Conservation (phyloP, 768 basidiomycete species). For the Russula dissimulans region DNA sequence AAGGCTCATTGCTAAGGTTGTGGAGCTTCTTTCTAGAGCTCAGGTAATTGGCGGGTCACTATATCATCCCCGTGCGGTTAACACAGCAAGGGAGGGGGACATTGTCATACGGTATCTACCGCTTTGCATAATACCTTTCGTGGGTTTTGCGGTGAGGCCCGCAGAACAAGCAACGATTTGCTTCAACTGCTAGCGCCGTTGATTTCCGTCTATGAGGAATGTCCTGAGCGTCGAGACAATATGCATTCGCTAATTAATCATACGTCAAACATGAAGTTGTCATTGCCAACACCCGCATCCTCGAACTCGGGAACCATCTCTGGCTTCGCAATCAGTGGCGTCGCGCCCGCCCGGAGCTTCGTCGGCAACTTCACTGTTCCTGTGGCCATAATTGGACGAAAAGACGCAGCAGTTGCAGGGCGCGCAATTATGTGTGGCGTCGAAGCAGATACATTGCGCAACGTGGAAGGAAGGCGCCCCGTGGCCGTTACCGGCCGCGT, state of each 20-base stretch:
- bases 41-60: neutral
- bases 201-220: neutral
- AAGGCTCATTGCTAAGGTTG: neutral
- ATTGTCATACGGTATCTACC: neutral
- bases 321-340: neutral
- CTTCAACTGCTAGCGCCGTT: neutral
- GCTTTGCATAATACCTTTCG: neutral
- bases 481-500: neutral
- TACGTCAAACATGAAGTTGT: slow-evolving; percentile 12
- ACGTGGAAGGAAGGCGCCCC: neutral
- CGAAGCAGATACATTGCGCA: neutral
- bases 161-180: neutral
- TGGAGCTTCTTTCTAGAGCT: neutral
- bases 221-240: neutral
- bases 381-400: neutral
- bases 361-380: neutral
- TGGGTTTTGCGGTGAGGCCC: neutral
- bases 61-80: too few relatives aligned
- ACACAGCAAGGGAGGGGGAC: neutral
- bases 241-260: neutral
- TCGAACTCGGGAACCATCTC: neutral
- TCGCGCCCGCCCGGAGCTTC: neutral
- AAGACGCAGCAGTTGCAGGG: slow-evolving; percentile 7
- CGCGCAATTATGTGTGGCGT: neutral
- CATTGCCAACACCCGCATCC: neutral